These are phyloP conservation scores for Alternaria angustiovoidea DNA, from an alignment of 2,329 filamentous ascomycete genomes.

Conservation along the genomic window DNA sequence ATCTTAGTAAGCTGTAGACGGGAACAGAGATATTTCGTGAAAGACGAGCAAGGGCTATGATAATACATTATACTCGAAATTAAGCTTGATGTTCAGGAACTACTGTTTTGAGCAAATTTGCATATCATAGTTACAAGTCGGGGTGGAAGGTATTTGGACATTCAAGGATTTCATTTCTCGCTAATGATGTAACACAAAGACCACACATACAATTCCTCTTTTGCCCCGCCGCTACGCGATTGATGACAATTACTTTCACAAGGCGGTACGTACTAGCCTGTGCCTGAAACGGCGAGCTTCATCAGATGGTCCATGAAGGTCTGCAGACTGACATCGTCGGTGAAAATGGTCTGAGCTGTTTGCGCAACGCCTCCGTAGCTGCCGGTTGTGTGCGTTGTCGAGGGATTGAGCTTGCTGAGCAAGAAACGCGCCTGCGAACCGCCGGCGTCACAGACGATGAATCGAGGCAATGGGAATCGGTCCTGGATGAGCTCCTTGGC, in stretches of 20 bases:
- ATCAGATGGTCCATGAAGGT: slow-evolving; percentile 99
- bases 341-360: slow-evolving; percentile 97
- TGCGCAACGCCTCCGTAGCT: slow-evolving; percentile 90
- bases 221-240: background rate
- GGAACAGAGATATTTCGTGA: no score
- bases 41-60: background rate
- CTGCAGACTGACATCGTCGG: slow-evolving; percentile 95
- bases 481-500: slow-evolving; percentile 97
- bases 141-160: background rate
- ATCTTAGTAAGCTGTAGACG: slow-evolving; percentile 10
- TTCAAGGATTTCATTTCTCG: slow-evolving; percentile 15
- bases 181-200: slow-evolving; percentile 12
- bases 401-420: slow-evolving; percentile 95
- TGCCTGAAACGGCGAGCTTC: slow-evolving; percentile 68
- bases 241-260: background rate
- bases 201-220: background rate
- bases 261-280: slow-evolving; percentile 27
- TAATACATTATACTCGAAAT: background rate
- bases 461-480: slow-evolving; percentile 95
- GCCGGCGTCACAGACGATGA: slow-evolving; percentile 98
- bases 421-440: slow-evolving; percentile 97
- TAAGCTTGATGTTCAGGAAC: background rate
- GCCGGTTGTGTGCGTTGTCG: slow-evolving; percentile 92
- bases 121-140: background rate
- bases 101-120: background rate